Base-by-base conservation (phyloP, 2,329 filamentous ascomycete genomes). In the Akanthomyces uredinophilus region DNA sequence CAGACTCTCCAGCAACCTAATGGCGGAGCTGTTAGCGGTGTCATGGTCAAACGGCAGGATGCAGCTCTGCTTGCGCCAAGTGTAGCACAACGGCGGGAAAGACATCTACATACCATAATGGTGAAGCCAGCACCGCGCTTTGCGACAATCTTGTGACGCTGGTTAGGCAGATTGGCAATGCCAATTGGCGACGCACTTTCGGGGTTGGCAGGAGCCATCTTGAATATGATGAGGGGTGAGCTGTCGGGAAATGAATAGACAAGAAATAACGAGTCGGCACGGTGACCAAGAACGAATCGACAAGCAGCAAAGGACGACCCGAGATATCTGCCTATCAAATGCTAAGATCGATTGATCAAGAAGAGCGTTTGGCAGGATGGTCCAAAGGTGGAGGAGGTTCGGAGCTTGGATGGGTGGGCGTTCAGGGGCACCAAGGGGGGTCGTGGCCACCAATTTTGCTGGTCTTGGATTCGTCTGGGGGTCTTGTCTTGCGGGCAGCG, bases 81-180 rank as follows among this genome's bases (percentile, higher is more conserved):
- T 20, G n/a, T 5, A 18, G 32, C 44, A 22, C 22, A 20, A 35
- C 16, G 39, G 24, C 16, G 5, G n/a, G 35, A 4, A 44, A 50
- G 13, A 41, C 18, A 14, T 44, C 5, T 18, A 65, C 83, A 66
- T 82, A 97, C 95, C 95, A 99, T 99, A 74, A 99, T 97, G 68
- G 95, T 99, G 81, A 99, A 99, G 74, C 93, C 91, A 73, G 95
- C 96, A 81, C 95, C 95, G 80, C 96, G 89, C 80, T 89, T 87
- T 66, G 83, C 84, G 73, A 89, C 87, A 74, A 89, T 89, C 81
- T 89, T 89, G 80, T 89, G 87, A 72, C 87, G 83, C 81, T 89
- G 87, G 80, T 89, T 89, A 70, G 86, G 86, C 73, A 88, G 79
- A 77, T 89, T 89, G 79, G 87, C 86, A 80, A 89, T 89, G 78